A percentile compares a stretch with the other conserved stretches of the same genome.
These are phyloP conservation scores for Rhynchosporium graminicola DNA, from an alignment of 2,329 filamentous ascomycete species.

Conservation along the genomic window DNA sequence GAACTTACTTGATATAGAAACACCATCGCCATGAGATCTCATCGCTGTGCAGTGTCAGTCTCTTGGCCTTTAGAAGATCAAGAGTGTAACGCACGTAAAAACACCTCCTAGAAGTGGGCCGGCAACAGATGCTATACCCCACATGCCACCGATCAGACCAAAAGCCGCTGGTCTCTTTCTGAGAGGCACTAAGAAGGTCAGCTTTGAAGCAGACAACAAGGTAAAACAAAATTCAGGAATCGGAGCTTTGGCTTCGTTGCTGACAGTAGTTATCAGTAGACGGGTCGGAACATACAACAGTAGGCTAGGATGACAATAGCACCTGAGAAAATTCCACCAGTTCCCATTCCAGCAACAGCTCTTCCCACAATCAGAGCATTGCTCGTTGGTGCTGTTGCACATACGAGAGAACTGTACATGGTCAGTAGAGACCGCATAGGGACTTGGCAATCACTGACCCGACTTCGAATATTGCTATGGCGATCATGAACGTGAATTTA, in stretches of 20 bases:
- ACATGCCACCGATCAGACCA: constrained; percentile 37
- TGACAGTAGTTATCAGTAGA: neutral
- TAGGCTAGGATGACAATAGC: constrained; percentile 39
- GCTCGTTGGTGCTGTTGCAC: constrained; percentile 40
- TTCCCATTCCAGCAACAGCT: constrained; percentile 40
- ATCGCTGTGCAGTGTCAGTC: neutral
- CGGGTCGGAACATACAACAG: constrained; percentile 28
- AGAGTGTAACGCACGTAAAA: constrained; percentile 26
- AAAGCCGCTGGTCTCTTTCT: constrained; percentile 36
- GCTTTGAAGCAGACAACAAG: neutral
- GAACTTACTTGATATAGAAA: constrained; percentile 33
- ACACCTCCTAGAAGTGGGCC: constrained; percentile 41
- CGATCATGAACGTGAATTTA: constrained; percentile 37
- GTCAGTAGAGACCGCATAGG: constrained; percentile 16
- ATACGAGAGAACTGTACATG: constrained; percentile 38
- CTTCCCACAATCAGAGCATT: constrained; percentile 41
- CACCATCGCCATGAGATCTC: constrained; percentile 40
- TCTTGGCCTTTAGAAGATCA: neutral
- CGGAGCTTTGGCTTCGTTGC: neutral
- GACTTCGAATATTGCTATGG: constrained; percentile 41
- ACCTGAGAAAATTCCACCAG: constrained; percentile 40
- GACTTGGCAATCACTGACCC: constrained; percentile 25
- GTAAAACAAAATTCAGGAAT: neutral
- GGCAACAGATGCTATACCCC: constrained; percentile 38
- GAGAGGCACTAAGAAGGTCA: constrained; percentile 31